Percentiles rank a stretch among this genome's conserved stretches.
Conservation (phyloP, 768 basidiomycete species). For the Cystofilobasidium capitatum region DNA sequence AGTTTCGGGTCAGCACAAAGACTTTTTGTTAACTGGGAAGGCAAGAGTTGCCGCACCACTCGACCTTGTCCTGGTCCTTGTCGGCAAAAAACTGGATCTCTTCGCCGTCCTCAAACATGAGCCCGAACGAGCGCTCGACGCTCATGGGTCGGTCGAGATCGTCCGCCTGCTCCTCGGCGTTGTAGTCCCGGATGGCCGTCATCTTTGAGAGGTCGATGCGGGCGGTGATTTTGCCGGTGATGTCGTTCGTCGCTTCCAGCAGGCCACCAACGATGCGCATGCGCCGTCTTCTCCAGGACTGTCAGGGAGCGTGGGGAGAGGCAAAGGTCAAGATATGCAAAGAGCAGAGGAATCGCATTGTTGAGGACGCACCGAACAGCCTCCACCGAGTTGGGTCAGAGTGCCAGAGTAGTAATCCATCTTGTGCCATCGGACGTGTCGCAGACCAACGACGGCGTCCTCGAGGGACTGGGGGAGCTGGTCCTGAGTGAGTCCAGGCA, state of each 20-base stretch:
- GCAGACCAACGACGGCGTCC: slow-evolving; percentile 76
- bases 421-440: slow-evolving; percentile 89
- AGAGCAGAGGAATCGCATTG: background rate
- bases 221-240: slow-evolving; percentile 24
- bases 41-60: slow-evolving; percentile 54
- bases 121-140: slow-evolving; percentile 48
- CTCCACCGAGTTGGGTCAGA: slow-evolving; percentile 86
- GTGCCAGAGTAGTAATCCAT: slow-evolving; percentile 84
- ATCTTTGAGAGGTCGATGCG: slow-evolving; percentile 32
- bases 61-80: slow-evolving; percentile 71
- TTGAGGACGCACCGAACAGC: slow-evolving; percentile 61
- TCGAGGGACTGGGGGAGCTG: slow-evolving; percentile 85
- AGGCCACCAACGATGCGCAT: slow-evolving; percentile 25
- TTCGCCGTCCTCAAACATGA: slow-evolving; percentile 66
- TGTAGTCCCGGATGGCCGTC: slow-evolving; percentile 28
- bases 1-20: background rate
- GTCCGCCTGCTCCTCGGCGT: slow-evolving; percentile 50
- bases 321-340: too few species aligned
- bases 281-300: slow-evolving; percentile 32
- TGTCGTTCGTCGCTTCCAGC: slow-evolving; percentile 23
- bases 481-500: slow-evolving; percentile 68
- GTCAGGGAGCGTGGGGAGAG: background rate
- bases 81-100: slow-evolving; percentile 87
- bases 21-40: background rate
- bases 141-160: slow-evolving; percentile 60